Evolutionary conservation across 306 rosid genomes (phyloP).

Genomic region (Parietaria judaica): DNA sequence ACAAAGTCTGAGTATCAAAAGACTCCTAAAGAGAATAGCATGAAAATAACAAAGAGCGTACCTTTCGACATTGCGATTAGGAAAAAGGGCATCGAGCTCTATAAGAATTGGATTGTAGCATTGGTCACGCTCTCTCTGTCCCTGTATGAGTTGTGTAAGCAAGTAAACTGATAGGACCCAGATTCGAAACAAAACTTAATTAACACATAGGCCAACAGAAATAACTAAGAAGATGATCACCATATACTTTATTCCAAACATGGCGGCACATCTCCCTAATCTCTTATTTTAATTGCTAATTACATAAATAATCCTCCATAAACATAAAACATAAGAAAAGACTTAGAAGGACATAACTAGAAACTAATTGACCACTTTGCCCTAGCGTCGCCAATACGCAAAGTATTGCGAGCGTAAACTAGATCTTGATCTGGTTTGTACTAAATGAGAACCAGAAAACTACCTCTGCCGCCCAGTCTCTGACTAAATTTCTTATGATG

Average conservation of each 20-base stretch:
- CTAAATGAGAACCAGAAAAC: constrained; percentile 5
- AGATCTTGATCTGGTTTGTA: too few relatives aligned
- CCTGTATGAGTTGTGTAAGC: constrained; percentile 33
- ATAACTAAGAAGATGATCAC: too few relatives aligned
- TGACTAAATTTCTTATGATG: constrained; percentile 73
- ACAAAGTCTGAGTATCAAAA: constrained; percentile 9
- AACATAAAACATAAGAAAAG: too few relatives aligned
- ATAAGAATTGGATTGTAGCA: constrained; percentile 92
- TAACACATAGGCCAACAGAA: too few relatives aligned
- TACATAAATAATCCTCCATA: constrained; percentile 6
- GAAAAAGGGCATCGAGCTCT: constrained; percentile 68
- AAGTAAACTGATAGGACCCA: constrained; percentile 4
- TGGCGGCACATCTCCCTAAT: too few relatives aligned
- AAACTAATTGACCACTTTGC: too few relatives aligned
- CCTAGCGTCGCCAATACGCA: too few relatives aligned
- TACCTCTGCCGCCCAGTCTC: constrained; percentile 99
- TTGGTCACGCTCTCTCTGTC: constrained; percentile 87
- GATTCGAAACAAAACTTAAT: background rate
- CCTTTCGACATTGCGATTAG: constrained; percentile 60
- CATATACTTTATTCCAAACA: too few relatives aligned
- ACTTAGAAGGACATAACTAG: too few relatives aligned
- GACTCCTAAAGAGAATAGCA: constrained; percentile 4
- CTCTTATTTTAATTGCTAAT: too few relatives aligned
- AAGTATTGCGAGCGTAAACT: too few relatives aligned
- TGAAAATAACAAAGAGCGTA: constrained; percentile 13